These are phyloP conservation scores for Domatiomyces globalis DNA, from an alignment of 2,329 filamentous ascomycete genomes.

Conservation along the genomic window DNA sequence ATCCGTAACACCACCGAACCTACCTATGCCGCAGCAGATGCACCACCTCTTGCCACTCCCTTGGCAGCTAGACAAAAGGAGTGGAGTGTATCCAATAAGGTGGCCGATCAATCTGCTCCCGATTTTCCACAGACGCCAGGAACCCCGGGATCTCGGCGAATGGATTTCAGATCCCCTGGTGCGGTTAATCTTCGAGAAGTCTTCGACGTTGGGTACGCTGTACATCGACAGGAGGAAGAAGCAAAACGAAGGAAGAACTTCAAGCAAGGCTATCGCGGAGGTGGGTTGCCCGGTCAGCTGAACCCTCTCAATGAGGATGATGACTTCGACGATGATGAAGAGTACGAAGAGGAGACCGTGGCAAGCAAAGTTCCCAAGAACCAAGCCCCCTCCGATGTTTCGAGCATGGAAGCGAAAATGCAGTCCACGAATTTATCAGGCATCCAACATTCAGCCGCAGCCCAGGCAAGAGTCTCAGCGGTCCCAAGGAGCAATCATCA, in stretches of 20 bases:
- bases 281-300: slow-evolving; percentile 43
- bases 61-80: slow-evolving; percentile 46
- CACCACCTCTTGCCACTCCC: slow-evolving; percentile 57
- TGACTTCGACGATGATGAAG: slow-evolving; percentile 51
- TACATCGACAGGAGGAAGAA: slow-evolving; percentile 93
- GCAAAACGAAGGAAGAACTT: slow-evolving; percentile 80
- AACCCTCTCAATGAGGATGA: slow-evolving; percentile 51
- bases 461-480: slow-evolving; percentile 43
- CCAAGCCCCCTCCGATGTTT: slow-evolving; percentile 45
- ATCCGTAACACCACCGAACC: slow-evolving; percentile 57
- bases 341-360: slow-evolving; percentile 37
- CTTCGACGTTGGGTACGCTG: slow-evolving; percentile 95
- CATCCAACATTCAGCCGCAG: slow-evolving; percentile 42
- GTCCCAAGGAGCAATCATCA: slow-evolving; percentile 20
- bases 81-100: slow-evolving; percentile 41
- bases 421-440: slow-evolving; percentile 59
- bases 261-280: slow-evolving; percentile 51
- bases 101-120: slow-evolving; percentile 29
- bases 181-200: slow-evolving; percentile 92
- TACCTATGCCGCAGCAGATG: slow-evolving; percentile 53
- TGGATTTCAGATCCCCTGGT: slow-evolving; percentile 90
- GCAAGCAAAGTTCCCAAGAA: slow-evolving; percentile 56
- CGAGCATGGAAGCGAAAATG: slow-evolving; percentile 73
- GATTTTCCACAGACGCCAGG: slow-evolving; percentile 39
- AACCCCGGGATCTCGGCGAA: slow-evolving; percentile 42